These are phyloP conservation scores for Boletus sp. DNA, from an alignment of 768 basidiomycete species.

Conservation along the genomic window DNA sequence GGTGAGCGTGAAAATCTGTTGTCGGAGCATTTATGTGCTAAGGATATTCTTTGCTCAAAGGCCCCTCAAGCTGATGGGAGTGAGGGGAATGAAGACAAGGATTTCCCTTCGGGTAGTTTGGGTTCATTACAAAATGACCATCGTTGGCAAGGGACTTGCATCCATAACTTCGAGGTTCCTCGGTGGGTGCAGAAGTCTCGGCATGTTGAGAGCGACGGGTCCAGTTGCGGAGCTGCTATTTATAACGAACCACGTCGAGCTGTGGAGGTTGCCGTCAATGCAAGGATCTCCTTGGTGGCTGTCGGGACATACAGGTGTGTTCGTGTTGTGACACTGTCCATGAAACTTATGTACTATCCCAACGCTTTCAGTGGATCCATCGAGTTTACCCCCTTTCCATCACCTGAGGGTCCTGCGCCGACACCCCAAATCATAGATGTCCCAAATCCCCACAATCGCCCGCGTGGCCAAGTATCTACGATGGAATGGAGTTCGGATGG, in stretches of 20 bases:
- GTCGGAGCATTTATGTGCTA: neutral
- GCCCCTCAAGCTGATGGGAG: neutral
- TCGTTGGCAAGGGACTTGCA: constrained; percentile 75
- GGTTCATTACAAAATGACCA: constrained; percentile 11
- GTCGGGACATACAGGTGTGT: constrained; percentile 70
- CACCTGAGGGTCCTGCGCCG: constrained; percentile 54
- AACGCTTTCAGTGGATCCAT: constrained; percentile 53
- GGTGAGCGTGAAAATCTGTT: constrained; percentile 24
- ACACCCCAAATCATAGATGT: constrained; percentile 60
- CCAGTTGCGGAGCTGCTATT: constrained; percentile 28
- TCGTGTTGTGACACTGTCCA: neutral
- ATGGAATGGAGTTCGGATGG: constrained; percentile 97
- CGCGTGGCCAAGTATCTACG: constrained; percentile 59
- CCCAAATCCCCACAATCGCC: constrained; percentile 58
- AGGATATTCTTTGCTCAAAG: constrained; percentile 9
- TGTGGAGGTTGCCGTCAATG: constrained; percentile 65
- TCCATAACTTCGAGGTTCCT: constrained; percentile 72
- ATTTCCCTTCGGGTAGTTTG: constrained; percentile 2
- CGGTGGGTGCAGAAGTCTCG: constrained; percentile 80
- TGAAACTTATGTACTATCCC: neutral
- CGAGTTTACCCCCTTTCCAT: constrained; percentile 67
- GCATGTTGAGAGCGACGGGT: constrained; percentile 47
- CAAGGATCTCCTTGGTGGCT: constrained; percentile 78
- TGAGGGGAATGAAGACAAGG: constrained; percentile 7
- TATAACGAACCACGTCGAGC: constrained; percentile 71